Evolutionary conservation across 163 green algal genomes (phyloP), one percentile per base, ranked within the genome.

Genomic region (Trebouxiophyceae sp.): DNA sequence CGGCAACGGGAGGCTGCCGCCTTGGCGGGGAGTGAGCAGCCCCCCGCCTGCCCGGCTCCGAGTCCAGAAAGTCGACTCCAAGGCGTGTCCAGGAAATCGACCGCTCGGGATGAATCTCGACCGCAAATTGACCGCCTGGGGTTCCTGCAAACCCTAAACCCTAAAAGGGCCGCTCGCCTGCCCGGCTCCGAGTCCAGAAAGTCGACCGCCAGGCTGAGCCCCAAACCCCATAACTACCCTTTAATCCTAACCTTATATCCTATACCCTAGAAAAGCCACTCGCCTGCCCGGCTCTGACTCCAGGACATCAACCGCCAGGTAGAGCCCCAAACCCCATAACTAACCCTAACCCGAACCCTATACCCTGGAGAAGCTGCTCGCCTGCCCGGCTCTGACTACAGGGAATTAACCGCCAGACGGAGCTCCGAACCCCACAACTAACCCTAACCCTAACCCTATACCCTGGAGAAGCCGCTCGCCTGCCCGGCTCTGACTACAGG

Each of bases 31-130:
- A n/a, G n/a, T n/a, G 39, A 50, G 12, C 12, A n/a, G n/a, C n/a
- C n/a, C n/a, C n/a, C 22, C 46, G 74, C 71, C 45, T 70, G 34
- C 68, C 75, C 3, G 57, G 69, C 33, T 81, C 69, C 8, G 75
- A 75, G n/a, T 79, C 63, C 33, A 91, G 73, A 66, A 83, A 79
- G 54, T 66, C 57, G 24, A 81, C 80, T 6, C 89, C 31, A 33
- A 91, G 66, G 30, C 83, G 74, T 70, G 89, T 80, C 45, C 82
- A 91, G 73, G 68, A 83, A 79, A 45, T 66, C 57, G 24, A 81
- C 80, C 6, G 89, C 31, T 33, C 90, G 66, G 30, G 83, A 72
- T 70, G 89, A 81, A 39, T 82, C 58, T 1, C 73, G 62, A 5
- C 54, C 50, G 0, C n/a, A n/a, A n/a, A n/a, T n/a, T n/a, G n/a